A percentile compares a stretch with the other conserved stretches of the same genome.
These are phyloP conservation scores for Colletotrichum tropicale DNA, from an alignment of 2,329 filamentous ascomycete species.

Conservation along the genomic window DNA sequence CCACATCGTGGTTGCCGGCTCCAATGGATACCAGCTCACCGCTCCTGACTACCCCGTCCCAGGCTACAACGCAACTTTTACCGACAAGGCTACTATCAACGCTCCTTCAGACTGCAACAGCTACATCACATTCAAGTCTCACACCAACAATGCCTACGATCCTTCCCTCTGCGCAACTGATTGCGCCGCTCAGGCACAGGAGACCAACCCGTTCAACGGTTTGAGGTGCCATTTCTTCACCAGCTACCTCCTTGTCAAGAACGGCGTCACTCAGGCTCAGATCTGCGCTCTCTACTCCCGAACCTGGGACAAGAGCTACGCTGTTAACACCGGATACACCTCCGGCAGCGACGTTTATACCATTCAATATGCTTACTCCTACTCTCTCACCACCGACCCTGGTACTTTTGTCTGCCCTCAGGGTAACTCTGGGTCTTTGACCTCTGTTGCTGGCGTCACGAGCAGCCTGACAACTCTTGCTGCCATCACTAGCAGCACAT, in stretches of 20 bases:
- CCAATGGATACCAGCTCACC: slow-evolving; percentile 20
- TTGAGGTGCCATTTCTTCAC: slow-evolving; percentile 1
- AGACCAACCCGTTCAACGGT: neutral
- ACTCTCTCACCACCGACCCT: neutral
- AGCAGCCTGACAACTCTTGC: neutral
- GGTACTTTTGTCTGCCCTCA: neutral
- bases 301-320: neutral
- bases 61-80: neutral
- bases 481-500: neutral
- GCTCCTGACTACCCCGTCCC: neutral
- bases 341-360: neutral
- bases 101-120: slow-evolving; percentile 1
- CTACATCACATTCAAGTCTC: slow-evolving; percentile 10
- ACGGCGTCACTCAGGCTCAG: neutral
- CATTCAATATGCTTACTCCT: neutral
- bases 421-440: neutral
- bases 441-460: neutral
- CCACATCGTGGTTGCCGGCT: slow-evolving; percentile 17
- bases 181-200: neutral
- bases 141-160: neutral
- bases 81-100: slow-evolving; percentile 1
- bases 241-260: neutral
- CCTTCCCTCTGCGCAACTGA: neutral
- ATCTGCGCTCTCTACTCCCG: slow-evolving; percentile 4
- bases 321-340: neutral